A percentile compares a stretch with the other conserved stretches of the same genome.
Conservation (phyloP, 1,284 basidiomycete species). For the Ustilago sp. region DNA sequence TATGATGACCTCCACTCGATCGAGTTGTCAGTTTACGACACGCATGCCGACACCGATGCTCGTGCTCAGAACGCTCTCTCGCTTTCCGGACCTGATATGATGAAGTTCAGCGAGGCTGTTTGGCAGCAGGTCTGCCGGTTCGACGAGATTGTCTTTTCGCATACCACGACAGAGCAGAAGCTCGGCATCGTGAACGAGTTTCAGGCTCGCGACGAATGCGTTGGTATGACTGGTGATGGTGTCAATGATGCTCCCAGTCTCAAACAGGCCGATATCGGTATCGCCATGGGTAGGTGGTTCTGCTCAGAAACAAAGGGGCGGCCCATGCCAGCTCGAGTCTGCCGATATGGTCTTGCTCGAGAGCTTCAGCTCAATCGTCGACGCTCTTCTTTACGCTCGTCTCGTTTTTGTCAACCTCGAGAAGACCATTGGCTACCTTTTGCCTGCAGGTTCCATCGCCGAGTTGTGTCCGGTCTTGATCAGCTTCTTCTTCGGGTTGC, state of each 20-base stretch:
- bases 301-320: conserved; percentile 52
- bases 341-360: conserved; percentile 57
- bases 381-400: conserved; percentile 71
- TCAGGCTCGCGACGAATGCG: conserved; percentile 73
- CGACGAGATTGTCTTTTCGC: conserved; percentile 79
- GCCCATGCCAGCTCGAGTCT: conserved; percentile 52
- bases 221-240: conserved; percentile 77
- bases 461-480: conserved; percentile 78
- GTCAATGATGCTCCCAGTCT: conserved; percentile 77
- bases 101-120: conserved; percentile 30
- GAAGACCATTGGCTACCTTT: conserved; percentile 69
- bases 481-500: conserved; percentile 72
- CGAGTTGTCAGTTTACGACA: conserved; percentile 24
- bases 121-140: conserved; percentile 75
- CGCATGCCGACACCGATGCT: conserved; percentile 46
- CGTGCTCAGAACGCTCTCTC: conserved; percentile 31
- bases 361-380: conserved; percentile 52
- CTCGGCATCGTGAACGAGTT: conserved; percentile 77
- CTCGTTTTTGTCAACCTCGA: conserved; percentile 80
- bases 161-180: conserved; percentile 79
- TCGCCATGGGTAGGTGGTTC: conserved; percentile 72
- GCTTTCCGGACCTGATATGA: conserved; percentile 31
- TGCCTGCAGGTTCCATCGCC: conserved; percentile 73
- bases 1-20: conserved; percentile 69
- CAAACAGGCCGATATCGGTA: conserved; percentile 72